phyloP scores from a whole-genome alignment of 371 early-diverging fungal species.

The Batrachochytrium dendrobatidis region DNA sequence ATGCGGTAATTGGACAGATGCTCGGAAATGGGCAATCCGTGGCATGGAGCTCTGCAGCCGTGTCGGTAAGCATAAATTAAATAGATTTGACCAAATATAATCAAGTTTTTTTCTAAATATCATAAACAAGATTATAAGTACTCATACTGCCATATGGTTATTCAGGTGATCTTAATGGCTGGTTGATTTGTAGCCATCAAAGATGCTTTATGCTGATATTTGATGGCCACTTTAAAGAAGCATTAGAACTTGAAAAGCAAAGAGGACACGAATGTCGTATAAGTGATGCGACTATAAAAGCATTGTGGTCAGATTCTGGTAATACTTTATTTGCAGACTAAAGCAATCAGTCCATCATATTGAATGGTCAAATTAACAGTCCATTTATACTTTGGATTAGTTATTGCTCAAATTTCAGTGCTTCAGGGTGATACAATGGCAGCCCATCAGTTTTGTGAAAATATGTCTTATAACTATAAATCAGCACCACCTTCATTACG shows the following conservation, averaged over 20 bases:
- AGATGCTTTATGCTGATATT: constrained; percentile 8
- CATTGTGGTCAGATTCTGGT: constrained; percentile 8
- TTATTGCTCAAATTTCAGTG: constrained; percentile 3
- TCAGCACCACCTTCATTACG: background rate
- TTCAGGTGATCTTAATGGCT: constrained; percentile 5
- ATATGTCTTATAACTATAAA: constrained; percentile 2
- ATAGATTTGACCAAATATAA: background rate
- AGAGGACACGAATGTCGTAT: constrained; percentile 2
- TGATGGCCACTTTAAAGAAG: constrained; percentile 4
- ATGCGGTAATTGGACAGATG: constrained; percentile 3
- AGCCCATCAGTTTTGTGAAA: background rate
- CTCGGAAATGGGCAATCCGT: constrained; percentile 1
- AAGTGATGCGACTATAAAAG: background rate
- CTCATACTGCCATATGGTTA: background rate
- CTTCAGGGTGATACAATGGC: constrained; percentile 1
- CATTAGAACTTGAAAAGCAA: constrained; percentile 1
- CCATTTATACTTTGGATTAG: background rate
- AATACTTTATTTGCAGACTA: background rate
- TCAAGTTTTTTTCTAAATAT: background rate
- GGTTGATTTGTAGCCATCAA: constrained; percentile 9
- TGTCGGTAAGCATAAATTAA: constrained; percentile 3
- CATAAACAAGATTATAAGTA: background rate
- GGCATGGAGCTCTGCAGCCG: constrained; percentile 8
- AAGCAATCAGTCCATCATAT: too few species aligned
- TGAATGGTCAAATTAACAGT: background rate